These are phyloP conservation scores for Meyerozyma sp. DNA, from an alignment of 1,139 yeast genomes.

Conservation along the genomic window DNA sequence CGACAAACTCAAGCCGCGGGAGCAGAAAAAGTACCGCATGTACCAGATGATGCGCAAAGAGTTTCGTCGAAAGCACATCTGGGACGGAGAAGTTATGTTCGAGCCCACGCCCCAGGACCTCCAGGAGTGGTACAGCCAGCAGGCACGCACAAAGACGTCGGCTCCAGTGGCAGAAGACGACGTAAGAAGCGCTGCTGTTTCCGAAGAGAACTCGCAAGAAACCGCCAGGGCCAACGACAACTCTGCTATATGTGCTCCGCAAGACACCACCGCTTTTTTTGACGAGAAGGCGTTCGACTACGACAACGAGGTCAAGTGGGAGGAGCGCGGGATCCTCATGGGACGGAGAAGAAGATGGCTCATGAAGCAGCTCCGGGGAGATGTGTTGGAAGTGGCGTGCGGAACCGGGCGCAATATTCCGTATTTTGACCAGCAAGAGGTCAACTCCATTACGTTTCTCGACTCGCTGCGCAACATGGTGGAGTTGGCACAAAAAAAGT, in stretches of 20 bases:
- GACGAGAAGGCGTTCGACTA: constrained; percentile 75
- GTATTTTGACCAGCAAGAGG: constrained; percentile 54
- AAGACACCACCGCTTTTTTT: constrained; percentile 81
- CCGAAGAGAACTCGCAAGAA: constrained; percentile 11
- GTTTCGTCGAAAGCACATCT: constrained; percentile 41
- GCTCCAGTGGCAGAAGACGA: constrained; percentile 8
- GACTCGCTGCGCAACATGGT: constrained; percentile 87
- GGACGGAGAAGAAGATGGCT: constrained; percentile 82
- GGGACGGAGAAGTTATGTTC: constrained; percentile 40
- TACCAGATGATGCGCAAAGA: constrained; percentile 52
- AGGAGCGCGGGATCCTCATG: constrained; percentile 77
- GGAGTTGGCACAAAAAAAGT: constrained; percentile 72
- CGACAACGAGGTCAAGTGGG: constrained; percentile 80
- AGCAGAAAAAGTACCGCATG: constrained; percentile 46
- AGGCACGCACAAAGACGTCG: constrained; percentile 20
- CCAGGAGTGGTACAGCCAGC: constrained; percentile 42
- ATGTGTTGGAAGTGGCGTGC: constrained; percentile 88
- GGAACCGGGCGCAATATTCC: constrained; percentile 94
- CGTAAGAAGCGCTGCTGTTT: constrained; percentile 9
- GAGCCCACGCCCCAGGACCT: constrained; percentile 49
- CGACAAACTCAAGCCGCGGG: constrained; percentile 51
- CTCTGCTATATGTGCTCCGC: constrained; percentile 53
- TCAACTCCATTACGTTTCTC: constrained; percentile 73
- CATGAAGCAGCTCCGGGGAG: constrained; percentile 75
- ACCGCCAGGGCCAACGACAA: constrained; percentile 17